phyloP scores from a whole-genome alignment of 805 yeast species.

The Debaryomyces maramus region DNA sequence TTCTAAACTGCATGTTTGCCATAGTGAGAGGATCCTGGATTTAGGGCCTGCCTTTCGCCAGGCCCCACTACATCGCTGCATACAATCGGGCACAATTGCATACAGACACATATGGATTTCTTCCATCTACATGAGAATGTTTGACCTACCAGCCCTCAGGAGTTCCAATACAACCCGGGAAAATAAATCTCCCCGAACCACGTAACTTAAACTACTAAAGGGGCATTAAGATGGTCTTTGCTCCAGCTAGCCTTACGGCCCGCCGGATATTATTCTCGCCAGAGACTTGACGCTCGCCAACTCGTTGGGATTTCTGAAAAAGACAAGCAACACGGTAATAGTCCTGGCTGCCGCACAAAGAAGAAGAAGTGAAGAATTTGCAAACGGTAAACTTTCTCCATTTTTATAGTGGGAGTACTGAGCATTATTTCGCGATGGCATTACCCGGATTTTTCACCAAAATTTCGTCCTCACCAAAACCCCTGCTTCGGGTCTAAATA shows the following conservation, averaged over 20 bases:
- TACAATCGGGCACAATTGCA: too few species aligned
- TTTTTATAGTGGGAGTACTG: too few species aligned
- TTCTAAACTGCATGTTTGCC: constrained; percentile 68
- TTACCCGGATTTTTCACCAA: not conserved
- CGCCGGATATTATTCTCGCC: constrained; percentile 47
- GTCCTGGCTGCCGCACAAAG: constrained; percentile 54
- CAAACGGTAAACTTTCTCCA: too few species aligned
- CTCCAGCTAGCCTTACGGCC: constrained; percentile 19
- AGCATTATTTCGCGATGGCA: not conserved
- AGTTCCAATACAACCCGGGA: constrained; percentile 16
- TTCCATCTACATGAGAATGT: constrained; percentile 21
- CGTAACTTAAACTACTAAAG: constrained; percentile 29
- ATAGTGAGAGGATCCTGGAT: constrained; percentile 51
- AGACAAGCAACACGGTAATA: constrained; percentile 54
- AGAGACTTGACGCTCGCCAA: constrained; percentile 51
- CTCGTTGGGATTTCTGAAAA: constrained; percentile 46
- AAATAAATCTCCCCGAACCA: constrained; percentile 12
- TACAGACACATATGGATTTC: too few species aligned
- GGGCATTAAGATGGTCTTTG: constrained; percentile 48
- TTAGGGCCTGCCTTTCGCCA: too few species aligned
- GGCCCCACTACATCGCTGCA: too few species aligned
- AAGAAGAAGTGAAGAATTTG: constrained; percentile 16
- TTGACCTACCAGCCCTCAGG: constrained; percentile 51
- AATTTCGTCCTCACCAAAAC: too few species aligned
- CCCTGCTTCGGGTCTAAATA: too few species aligned